phyloP scores from a whole-genome alignment of 2,329 filamentous ascomycete genomes.

The Aquanectria penicillioides region DNA sequence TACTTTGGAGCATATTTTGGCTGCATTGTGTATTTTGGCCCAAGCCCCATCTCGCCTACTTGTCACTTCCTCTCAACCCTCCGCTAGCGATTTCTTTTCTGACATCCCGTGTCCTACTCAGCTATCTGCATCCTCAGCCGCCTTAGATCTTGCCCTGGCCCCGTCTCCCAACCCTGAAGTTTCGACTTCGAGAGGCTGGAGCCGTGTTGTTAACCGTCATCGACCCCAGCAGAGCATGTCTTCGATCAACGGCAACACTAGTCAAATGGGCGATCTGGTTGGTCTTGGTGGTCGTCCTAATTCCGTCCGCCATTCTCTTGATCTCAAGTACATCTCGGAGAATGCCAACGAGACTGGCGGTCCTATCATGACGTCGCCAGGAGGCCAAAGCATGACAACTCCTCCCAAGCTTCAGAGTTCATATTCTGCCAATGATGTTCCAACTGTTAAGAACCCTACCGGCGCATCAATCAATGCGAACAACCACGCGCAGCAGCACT shows the following conservation, averaged over 20 bases:
- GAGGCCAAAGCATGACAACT: conserved; percentile 65
- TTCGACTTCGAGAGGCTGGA: conserved; percentile 63
- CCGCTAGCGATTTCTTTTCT: conserved; percentile 42
- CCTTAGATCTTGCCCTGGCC: conserved; percentile 80
- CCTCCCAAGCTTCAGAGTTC: conserved; percentile 85
- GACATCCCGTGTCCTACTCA: conserved; percentile 55
- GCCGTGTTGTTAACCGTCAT: conserved; percentile 70
- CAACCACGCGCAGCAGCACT: conserved; percentile 70
- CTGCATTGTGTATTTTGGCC: conserved; percentile 1
- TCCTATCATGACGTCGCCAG: conserved; percentile 56
- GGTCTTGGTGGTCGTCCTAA: conserved; percentile 59
- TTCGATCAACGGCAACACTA: conserved; percentile 54
- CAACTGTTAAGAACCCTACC: conserved; percentile 79
- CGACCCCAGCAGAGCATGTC: conserved; percentile 71
- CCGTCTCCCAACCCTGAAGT: conserved; percentile 72
- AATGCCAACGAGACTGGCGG: conserved; percentile 50
- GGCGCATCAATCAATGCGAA: conserved; percentile 60
- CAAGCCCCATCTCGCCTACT: conserved; percentile 15
- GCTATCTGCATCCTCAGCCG: conserved; percentile 83
- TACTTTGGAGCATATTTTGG: not conserved
- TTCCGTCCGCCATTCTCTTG: conserved; percentile 68
- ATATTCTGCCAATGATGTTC: conserved; percentile 89
- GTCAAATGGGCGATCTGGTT: conserved; percentile 56
- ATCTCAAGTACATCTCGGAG: conserved; percentile 62
- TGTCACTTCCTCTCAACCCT: conserved; percentile 14